A percentile compares a stretch with the other conserved stretches of the same genome.
These are phyloP conservation scores for Oryza punctata DNA, from an alignment of 176 grass and related monocot genomes.

Conservation along the genomic window DNA sequence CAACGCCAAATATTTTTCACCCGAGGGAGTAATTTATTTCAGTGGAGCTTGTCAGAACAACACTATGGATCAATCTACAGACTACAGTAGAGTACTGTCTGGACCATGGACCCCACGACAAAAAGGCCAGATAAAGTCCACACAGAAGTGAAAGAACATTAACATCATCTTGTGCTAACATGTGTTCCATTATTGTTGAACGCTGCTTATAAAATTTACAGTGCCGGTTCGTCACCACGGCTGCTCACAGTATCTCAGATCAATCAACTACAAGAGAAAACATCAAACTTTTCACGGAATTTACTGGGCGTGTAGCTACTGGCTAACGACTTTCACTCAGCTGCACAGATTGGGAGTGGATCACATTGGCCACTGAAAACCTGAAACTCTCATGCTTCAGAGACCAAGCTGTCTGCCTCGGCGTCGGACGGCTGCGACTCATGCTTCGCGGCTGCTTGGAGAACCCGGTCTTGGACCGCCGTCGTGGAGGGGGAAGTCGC, in stretches of 20 bases:
- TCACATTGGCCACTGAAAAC: background rate
- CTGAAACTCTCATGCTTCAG: slow-evolving; percentile 67
- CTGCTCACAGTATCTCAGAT: background rate
- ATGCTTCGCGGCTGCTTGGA: slow-evolving; percentile 90
- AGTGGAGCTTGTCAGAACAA: too few species aligned
- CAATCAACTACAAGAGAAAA: slow-evolving; percentile 22
- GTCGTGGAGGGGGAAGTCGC: slow-evolving; percentile 87
- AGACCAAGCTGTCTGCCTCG: slow-evolving; percentile 52
- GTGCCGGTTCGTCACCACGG: background rate
- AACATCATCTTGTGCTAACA: slow-evolving; percentile 11
- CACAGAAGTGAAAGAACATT: background rate
- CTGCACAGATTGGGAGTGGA: background rate
- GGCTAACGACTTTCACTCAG: background rate
- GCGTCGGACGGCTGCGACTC: slow-evolving; percentile 75
- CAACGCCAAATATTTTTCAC: too few species aligned
- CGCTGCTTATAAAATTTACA: slow-evolving; percentile 46
- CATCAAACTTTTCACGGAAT: background rate
- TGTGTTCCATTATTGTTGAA: background rate
- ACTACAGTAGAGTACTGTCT: too few species aligned
- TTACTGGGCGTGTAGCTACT: background rate
- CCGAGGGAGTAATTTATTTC: too few species aligned
- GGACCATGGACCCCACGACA: too few species aligned
- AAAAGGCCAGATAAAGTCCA: too few species aligned
- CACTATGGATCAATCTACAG: too few species aligned
- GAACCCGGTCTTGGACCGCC: slow-evolving; percentile 82